Base-by-base conservation (phyloP, 345 rosid species). In the Salix exigua region DNA sequence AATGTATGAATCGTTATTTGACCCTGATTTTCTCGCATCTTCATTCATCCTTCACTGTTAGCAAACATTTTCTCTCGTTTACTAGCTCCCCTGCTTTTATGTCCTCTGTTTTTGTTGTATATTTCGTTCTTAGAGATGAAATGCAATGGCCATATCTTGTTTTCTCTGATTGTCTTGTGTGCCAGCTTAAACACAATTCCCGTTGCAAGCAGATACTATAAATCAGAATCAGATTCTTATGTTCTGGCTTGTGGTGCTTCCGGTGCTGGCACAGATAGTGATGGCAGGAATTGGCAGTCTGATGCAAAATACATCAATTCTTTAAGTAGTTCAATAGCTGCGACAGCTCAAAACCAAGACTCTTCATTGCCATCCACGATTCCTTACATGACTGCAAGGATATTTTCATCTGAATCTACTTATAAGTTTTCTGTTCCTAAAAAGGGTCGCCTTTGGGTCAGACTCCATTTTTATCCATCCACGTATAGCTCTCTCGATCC, bases 371-470 rank as follows among this genome's bases (percentile, higher is more conserved):
- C 78, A 42, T 81, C 84, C 23, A 60, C 69, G 19, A 75, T 81
- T 5, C 84, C 84, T 12, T 81, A 77, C 72, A 81, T 77, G 84
- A 73, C 81, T 1, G 81, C 76, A 14, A 63, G 84, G 75, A 73
- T 77, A 21, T 81, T 77, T 63, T 63, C 72, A 21, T 69, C 75
- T 7, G 63, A 30, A 51, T 74, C 74, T 21, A 51, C 81, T 0
- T 77, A 74, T n/a, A 63, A 58, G 21, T 81, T 81, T 25, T 18
- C 78, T 18, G 80, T 81, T 64, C 70, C 84, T 9, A 9, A 60
- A 40, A 64, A 40, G 50, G 51, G 48, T 44, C 78, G 84, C 12
- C 67, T 77, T 18, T 77, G 80, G 78, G 60, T 81, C 69, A 70
- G 84, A 30, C 55, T 81, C n/a, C 75, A 77, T 77, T 81, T 81